Evolutionary conservation across 352 stramenopile species (phyloP), one percentile per base, ranked within the genome.

Genomic region (Aphanomyces astaci): DNA sequence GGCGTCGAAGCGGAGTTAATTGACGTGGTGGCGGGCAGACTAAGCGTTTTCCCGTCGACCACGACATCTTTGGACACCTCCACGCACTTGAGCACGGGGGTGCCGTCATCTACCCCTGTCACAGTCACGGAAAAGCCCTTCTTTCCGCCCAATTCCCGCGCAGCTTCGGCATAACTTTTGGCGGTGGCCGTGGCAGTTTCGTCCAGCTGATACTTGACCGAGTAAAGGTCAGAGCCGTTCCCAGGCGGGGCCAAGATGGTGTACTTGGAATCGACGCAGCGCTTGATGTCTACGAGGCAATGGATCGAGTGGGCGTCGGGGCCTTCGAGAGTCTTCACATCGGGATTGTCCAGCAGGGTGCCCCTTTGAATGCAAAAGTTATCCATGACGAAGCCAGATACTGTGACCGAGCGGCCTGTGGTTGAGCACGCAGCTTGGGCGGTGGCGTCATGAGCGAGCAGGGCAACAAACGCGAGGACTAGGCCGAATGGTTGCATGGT

Each of bases 361-460:
- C 45, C 66, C 5, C 62, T 22, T 11, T 72, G 28, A 40, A 80
- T 80, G 59, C 75, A 78, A 62, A 67, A 78, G 11, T 46, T 52
- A 56, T 80, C 75, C 75, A 80, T 77, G 28, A 80, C 56, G 53
- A 69, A 78, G 2, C 72, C 75, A 48, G 56, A 64, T 5, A 64
- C 19, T 0, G 56, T 64, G 22, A 64, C 56, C 10, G 49, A 33
- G 11, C 49, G 5, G 32, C 56, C 56, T 10, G 1, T 48, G 25
- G 27, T 15, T 56, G 28, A 15, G 49, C 49, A 56, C 36, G 36
- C n/a, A n/a, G n/a, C 36, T 43, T 43, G 36, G 36, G 36, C 36
- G 7, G 15, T 15, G 15, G 7, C 15, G 7, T 7, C 15, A 7
- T 43, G 36, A 15, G 36, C 36, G 7, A 15, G 7, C 36, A 43